Conservation (phyloP, 1,284 basidiomycete genomes). For the Malassezia cuniculi region DNA sequence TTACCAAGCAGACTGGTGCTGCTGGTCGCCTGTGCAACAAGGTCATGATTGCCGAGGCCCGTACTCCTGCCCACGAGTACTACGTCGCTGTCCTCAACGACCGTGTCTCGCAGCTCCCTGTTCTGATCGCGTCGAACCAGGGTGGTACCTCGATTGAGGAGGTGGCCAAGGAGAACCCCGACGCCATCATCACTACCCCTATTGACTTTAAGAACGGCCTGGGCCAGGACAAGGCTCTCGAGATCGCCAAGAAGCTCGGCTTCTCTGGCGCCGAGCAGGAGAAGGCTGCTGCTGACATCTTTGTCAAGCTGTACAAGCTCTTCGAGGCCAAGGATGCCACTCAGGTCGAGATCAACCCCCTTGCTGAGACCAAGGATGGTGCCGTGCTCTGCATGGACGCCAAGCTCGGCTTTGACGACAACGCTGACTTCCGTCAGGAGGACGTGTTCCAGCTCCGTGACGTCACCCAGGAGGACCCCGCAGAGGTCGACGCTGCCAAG, state of each 20-base stretch:
- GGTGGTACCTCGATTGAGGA: slow-evolving; percentile 78
- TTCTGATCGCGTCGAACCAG: slow-evolving; percentile 83
- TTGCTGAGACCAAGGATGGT: slow-evolving; percentile 89
- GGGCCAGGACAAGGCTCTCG: slow-evolving; percentile 59
- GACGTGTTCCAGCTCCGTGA: slow-evolving; percentile 84
- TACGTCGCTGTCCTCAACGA: slow-evolving; percentile 96
- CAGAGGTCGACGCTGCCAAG: slow-evolving; percentile 65
- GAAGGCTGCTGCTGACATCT: slow-evolving; percentile 77
- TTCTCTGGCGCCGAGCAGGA: slow-evolving; percentile 64
- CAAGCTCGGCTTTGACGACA: slow-evolving; percentile 98
- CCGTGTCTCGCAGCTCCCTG: slow-evolving; percentile 73
- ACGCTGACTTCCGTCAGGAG: slow-evolving; percentile 91
- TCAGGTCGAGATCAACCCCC: slow-evolving; percentile 98
- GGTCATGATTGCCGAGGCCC: slow-evolving; percentile 95
- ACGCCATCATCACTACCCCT: slow-evolving; percentile 88
- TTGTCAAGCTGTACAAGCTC: slow-evolving; percentile 85
- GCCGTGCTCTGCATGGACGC: slow-evolving; percentile 98
- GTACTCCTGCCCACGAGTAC: slow-evolving; percentile 89
- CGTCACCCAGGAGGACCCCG: slow-evolving; percentile 85
- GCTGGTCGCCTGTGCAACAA: slow-evolving; percentile 86
- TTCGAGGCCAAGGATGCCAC: slow-evolving; percentile 99
- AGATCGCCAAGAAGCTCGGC: slow-evolving; percentile 76
- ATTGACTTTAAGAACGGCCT: slow-evolving; percentile 80
- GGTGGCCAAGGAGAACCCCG: slow-evolving; percentile 91
- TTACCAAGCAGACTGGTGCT: slow-evolving; percentile 97